These are phyloP conservation scores for Scopulariopsis brevicaulis DNA, from an alignment of 2,329 filamentous ascomycete genomes.

Conservation along the genomic window DNA sequence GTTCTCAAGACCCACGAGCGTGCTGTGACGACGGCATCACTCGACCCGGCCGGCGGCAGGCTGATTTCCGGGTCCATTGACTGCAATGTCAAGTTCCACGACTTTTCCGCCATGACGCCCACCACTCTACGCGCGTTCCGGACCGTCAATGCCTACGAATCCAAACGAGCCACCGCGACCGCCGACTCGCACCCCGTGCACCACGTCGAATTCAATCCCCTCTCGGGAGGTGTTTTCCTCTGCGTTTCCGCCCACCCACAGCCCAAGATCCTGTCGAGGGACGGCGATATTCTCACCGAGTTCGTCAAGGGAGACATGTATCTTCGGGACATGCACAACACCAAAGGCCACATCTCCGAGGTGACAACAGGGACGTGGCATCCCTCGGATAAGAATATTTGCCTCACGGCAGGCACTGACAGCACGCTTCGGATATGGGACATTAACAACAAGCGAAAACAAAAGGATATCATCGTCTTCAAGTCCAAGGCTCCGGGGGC, in stretches of 20 bases:
- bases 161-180: conserved; percentile 52
- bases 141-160: conserved; percentile 74
- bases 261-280: conserved; percentile 77
- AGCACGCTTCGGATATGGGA: conserved; percentile 97
- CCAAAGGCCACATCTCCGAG: conserved; percentile 91
- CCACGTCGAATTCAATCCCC: conserved; percentile 74
- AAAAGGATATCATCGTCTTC: conserved; percentile 91
- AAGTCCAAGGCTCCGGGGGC: conserved; percentile 84
- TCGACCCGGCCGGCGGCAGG: conserved; percentile 76
- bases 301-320: conserved; percentile 99
- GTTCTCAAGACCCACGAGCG: conserved; percentile 86
- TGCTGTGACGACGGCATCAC: conserved; percentile 69
- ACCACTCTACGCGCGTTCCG: conserved; percentile 91
- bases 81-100: conserved; percentile 83
- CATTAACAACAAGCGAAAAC: conserved; percentile 76
- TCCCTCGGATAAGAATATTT: conserved; percentile 72
- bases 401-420: conserved; percentile 86
- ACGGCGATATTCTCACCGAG: conserved; percentile 76
- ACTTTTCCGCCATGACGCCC: conserved; percentile 91
- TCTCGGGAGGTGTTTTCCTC: conserved; percentile 69
- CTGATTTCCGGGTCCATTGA: conserved; percentile 87
- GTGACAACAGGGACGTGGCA: conserved; percentile 86
- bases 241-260: conserved; percentile 85
- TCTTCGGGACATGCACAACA: conserved; percentile 91
- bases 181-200: conserved; percentile 83